Base-by-base conservation (phyloP, 139 green algal genomes). In the Coelastrella sp. region DNA sequence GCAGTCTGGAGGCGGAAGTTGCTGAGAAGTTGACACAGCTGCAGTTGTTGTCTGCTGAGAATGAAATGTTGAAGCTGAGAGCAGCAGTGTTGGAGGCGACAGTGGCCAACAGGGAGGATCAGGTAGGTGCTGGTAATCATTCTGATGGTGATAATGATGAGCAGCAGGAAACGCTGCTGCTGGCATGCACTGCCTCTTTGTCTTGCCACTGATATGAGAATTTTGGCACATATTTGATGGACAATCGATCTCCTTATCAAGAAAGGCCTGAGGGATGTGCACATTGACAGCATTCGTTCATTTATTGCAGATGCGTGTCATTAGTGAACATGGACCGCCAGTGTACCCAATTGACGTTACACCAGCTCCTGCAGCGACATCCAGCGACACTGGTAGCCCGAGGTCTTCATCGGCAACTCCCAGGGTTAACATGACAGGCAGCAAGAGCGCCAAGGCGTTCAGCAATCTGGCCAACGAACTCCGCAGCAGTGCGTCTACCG, bases 21-120 rank as follows among this genome's bases (percentile, higher is more conserved):
- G n/a, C 23, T 21, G 74, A 81, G 51, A 67, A 68, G 34, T 21
- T 81, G 51, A 34, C 15, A 2, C 50, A 81, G 51, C 74, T 81
- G 74, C 74, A 81, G 74, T 1, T 81, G 74, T 51, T 81, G 34
- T 71, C 51, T 30, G 51, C 74, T 25, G 74, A 81, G 51, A 81
- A 81, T n/a, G 74, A 81, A 51, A 68, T 81, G 74, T 51, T 81
- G 34, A 81, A 81, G 74, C 51, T 81, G 74, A 63, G 74, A 23
- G 51, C 34, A 8, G 51, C 51, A 19, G 74, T 81, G 17, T 34
- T 81, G 51, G 74, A 81, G 51, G 74, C 74, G 2, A 51, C 74
- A 0, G 74, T 81, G 74, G 19, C 40, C 8, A 69, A 41, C 32
- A 50, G 74, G 34, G 74, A 81, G 19, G 50, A 81, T 6, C 74